Evolutionary conservation across 345 rosid species (phyloP), one percentile per base, ranked within the genome.

Genomic region (Camelina laxa): DNA sequence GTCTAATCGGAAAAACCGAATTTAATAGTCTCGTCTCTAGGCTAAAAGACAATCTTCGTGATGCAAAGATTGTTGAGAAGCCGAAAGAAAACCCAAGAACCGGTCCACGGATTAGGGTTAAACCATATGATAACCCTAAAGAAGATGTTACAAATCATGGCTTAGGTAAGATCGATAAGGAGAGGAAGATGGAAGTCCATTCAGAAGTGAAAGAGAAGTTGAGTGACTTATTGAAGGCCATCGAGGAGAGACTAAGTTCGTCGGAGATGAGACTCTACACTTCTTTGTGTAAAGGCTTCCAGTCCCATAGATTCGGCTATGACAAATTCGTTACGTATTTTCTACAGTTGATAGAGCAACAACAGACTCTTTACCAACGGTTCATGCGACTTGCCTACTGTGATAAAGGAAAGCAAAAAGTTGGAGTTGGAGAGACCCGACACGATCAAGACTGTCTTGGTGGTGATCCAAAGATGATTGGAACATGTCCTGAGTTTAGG

Each of bases 401-500:
- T 0, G 42, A 27, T 12, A 20, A 36, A 9, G 39, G 0, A 36
- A 2, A 9, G 0, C 27, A 49, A 67, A 35, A 51, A 14, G 11
- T 4, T 21, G 70, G 19, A 14, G 10, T 3, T 21, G 70, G 7
- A 49, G 58, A 30, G 58, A 49, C 7, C 17, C 48, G 1, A 33
- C 13, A 56, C 3, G 39, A 30, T 30, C 21, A 39, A 61, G 65
- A 38, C 20, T 2, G 2, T n/a, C 51, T 47, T 24, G 6, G 21
- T n/a, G 19, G 11, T 19, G 30, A 27, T 27, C 30, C 5, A 27
- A 45, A 17, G 19, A 49, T 19, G 70, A 33, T 30, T 64, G 41
- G 69, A 45, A 51, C 55, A 24, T 22, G 33, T 64, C 22, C 13
- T 45, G 19, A 35, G 2, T 21, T 16, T 68, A 68, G 62, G 41